These are phyloP conservation scores for Diaporthe longicolla DNA, from an alignment of 2,329 filamentous ascomycete species.

Conservation along the genomic window DNA sequence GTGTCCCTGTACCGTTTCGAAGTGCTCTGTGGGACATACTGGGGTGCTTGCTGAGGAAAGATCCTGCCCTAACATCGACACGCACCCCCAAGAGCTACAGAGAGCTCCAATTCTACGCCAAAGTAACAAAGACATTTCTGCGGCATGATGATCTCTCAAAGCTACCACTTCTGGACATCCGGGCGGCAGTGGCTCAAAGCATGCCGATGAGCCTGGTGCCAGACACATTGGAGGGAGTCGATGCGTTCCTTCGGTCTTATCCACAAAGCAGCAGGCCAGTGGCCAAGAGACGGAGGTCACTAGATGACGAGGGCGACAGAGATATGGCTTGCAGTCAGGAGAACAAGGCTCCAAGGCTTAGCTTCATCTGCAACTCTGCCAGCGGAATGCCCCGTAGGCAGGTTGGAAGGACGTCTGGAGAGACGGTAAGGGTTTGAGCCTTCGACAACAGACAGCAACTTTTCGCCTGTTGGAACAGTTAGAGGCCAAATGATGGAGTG, in stretches of 20 bases:
- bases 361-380: constrained; percentile 5
- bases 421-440: background rate
- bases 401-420: background rate
- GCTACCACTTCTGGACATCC: background rate
- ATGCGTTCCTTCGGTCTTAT: background rate
- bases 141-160: constrained; percentile 8
- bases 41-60: background rate
- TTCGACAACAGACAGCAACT: background rate
- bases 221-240: background rate
- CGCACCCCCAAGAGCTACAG: constrained; percentile 13
- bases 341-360: background rate
- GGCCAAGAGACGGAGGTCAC: background rate
- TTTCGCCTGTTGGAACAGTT: no score
- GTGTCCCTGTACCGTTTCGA: background rate
- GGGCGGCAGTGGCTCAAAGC: background rate
- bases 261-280: background rate
- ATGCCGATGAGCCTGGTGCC: constrained; percentile 4
- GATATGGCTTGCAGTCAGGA: background rate
- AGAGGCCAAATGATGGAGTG: no score
- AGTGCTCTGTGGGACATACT: constrained; percentile 1
- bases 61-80: background rate
- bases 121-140: constrained; percentile 4
- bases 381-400: background rate
- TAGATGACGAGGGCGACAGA: background rate
- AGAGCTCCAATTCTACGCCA: background rate